These are phyloP conservation scores for Rhodosporidiobolus odoratus DNA, from an alignment of 768 basidiomycete species.

Conservation along the genomic window DNA sequence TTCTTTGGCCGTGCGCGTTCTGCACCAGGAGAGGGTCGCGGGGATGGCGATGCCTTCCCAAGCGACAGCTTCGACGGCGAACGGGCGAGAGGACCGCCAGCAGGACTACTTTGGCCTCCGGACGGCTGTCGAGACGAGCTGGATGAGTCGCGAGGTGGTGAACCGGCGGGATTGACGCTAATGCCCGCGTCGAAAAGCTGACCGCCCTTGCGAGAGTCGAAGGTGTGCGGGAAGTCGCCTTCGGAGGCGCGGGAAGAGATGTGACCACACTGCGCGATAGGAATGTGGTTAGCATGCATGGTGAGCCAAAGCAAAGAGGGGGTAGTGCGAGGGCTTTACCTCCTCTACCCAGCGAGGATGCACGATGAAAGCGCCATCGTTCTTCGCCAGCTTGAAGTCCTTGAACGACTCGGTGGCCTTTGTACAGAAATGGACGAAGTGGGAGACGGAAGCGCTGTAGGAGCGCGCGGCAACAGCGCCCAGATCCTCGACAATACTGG, in stretches of 20 bases:
- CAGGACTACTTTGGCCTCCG: not conserved
- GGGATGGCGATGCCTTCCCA: not conserved
- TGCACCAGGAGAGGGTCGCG: no score
- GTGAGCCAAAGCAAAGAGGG: not conserved
- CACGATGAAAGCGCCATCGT: not conserved
- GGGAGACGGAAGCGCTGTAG: conserved; percentile 18
- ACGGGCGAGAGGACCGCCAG: not conserved
- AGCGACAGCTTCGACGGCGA: not conserved
- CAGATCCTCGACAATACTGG: conserved; percentile 14
- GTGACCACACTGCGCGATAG: not conserved
- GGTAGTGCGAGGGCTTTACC: not conserved
- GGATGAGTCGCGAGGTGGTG: not conserved
- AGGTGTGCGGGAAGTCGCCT: conserved; percentile 28
- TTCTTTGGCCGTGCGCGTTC: no score
- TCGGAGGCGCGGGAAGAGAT: not conserved
- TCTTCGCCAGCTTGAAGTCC: conserved; percentile 70
- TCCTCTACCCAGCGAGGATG: conserved; percentile 35
- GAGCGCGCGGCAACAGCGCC: conserved; percentile 11
- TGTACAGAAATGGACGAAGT: conserved; percentile 46
- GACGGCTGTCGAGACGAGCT: not conserved
- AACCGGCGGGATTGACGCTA: not conserved
- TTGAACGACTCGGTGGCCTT: conserved; percentile 84
- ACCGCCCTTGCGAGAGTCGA: conserved; percentile 24
- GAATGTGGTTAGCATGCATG: no score
- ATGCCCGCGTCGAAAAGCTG: conserved; percentile 27